Percentiles rank a stretch among this genome's conserved stretches.
Conservation (phyloP, 805 yeast genomes). For the Saccharomycodes ludwigii region DNA sequence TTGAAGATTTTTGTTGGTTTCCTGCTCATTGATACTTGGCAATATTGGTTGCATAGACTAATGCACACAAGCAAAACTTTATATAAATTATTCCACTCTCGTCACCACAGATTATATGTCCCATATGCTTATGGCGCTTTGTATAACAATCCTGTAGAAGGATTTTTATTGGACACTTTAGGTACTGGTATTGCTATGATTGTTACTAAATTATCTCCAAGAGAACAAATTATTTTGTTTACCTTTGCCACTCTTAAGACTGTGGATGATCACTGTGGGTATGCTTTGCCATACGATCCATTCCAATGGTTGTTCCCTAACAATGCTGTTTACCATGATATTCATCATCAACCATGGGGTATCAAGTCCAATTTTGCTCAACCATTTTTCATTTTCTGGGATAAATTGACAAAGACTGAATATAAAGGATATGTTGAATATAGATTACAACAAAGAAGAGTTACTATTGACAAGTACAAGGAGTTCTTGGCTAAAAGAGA, state of each 20-base stretch:
- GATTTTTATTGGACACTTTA: constrained; percentile 78
- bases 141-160: constrained; percentile 90
- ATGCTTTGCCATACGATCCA: constrained; percentile 80
- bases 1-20: constrained; percentile 53
- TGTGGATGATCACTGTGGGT: constrained; percentile 98
- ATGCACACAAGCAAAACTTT: constrained; percentile 77
- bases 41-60: constrained; percentile 73
- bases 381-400: constrained; percentile 96
- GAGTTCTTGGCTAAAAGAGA: constrained; percentile 37
- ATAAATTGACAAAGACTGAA: constrained; percentile 54
- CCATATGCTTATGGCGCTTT: constrained; percentile 97
- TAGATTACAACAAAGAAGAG: constrained; percentile 48
- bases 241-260: constrained; percentile 91
- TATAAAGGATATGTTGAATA: constrained; percentile 57
- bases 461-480: constrained; percentile 55
- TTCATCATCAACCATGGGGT: constrained; percentile 95
- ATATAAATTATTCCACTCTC: constrained; percentile 77
- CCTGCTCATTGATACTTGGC: constrained; percentile 85
- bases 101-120: constrained; percentile 88
- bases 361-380: constrained; percentile 87
- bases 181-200: constrained; percentile 83
- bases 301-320: constrained; percentile 89
- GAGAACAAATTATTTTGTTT: constrained; percentile 65
- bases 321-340: constrained; percentile 91
- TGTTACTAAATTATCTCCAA: constrained; percentile 49